These are phyloP conservation scores for Claviceps pazoutovae DNA, from an alignment of 2,329 filamentous ascomycete genomes.

Conservation along the genomic window DNA sequence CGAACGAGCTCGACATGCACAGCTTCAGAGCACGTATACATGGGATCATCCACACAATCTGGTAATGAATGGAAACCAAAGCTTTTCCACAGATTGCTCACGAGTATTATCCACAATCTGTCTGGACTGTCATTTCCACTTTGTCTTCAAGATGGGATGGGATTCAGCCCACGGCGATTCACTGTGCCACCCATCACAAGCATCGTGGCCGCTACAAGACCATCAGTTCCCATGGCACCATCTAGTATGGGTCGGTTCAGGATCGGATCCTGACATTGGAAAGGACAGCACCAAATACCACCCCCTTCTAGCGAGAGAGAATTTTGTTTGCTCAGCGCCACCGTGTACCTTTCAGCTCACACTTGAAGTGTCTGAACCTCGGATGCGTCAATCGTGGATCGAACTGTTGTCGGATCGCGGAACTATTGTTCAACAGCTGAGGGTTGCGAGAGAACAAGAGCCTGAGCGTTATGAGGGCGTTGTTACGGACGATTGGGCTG, in stretches of 20 bases:
- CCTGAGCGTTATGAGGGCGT: conserved; percentile 33
- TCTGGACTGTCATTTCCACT: conserved; percentile 27
- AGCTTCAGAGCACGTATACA: conserved; percentile 17
- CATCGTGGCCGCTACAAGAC: conserved; percentile 22
- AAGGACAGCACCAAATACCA: conserved; percentile 22
- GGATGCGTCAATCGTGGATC: conserved; percentile 29
- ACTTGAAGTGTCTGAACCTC: conserved; percentile 36
- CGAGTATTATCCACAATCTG: conserved; percentile 24
- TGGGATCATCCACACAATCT: conserved; percentile 24
- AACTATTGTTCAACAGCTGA: conserved; percentile 27
- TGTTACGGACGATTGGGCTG: conserved; percentile 25
- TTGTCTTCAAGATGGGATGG: conserved; percentile 25
- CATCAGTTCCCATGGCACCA: conserved; percentile 26
- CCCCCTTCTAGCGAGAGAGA: conserved; percentile 22
- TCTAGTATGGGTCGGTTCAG: conserved; percentile 21
- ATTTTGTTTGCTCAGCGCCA: conserved; percentile 28
- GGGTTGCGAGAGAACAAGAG: conserved; percentile 27
- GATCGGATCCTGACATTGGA: conserved; percentile 12
- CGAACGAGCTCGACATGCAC: conserved; percentile 17
- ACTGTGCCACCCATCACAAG: conserved; percentile 19
- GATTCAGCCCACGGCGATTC: conserved; percentile 14
- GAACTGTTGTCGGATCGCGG: conserved; percentile 30
- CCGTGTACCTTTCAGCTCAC: conserved; percentile 28
- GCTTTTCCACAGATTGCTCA: conserved; percentile 13
- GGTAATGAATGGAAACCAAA: conserved; percentile 27